Evolutionary conservation across 495 filamentous ascomycete species (phyloP), one percentile per base, ranked within the genome.

Genomic region (Halenospora varia): DNA sequence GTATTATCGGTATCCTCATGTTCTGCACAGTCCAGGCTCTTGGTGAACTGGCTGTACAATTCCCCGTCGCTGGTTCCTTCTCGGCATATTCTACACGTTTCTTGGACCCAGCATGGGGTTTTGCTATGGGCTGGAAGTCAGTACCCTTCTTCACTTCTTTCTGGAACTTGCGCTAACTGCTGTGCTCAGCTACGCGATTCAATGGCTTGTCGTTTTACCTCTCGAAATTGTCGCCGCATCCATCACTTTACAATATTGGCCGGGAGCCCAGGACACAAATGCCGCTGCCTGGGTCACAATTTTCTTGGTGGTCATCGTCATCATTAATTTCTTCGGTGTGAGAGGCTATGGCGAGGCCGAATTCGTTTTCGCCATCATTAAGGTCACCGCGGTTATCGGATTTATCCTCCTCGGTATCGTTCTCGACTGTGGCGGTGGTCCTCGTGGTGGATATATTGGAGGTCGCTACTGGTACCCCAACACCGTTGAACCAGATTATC

Each of bases 61-160:
- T 48, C 68, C 93, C 93, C 3, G 87, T 97, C n/a, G 89, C 93
- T 40, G 93, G 93, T 50, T 94, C 90, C 24, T 97, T 97, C 70
- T 87, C 92, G 15, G 86, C 91, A 40, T 97, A 90, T 70, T 95
- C 92, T 15, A 96, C 91, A 29, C 83, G 93, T 20, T 97, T 97
- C 66, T 66, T 97, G 10, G 93, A 97, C 65, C 93, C 93, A 9
- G 91, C 93, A 8, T 97, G 92, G 93, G 93, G 93, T 0, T 98
- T 98, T 65, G 92, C 93, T 48, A 96, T 96, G 90, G 93, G 94
- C 23, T 97, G 93, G 93, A 97, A 97, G 78, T 88, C 64, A 72
- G 84, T 81, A 35, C 49, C n/a, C 42, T 20, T 20, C 13, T 17
- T 46, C 25, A 9, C 10, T 20, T 8, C 23, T 9, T 6, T 20